These are phyloP conservation scores for Botryobasidium botryosum DNA, from an alignment of 768 basidiomycete species.

Conservation along the genomic window DNA sequence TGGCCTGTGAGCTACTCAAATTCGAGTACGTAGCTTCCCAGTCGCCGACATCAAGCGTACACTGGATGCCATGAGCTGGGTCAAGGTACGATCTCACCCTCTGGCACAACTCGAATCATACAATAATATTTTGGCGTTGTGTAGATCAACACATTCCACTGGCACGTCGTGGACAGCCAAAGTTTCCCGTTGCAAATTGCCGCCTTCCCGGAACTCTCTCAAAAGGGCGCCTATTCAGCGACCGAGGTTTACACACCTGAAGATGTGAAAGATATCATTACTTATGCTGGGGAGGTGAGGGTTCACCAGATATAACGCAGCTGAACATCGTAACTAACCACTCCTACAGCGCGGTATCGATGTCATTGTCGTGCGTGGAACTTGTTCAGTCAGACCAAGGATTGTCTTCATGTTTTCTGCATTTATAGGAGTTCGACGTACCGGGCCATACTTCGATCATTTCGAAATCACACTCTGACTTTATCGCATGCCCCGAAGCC, in stretches of 20 bases:
- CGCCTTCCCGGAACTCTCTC: slow-evolving; percentile 40
- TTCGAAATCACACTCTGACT: slow-evolving; percentile 47
- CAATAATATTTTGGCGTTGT: slow-evolving; percentile 2
- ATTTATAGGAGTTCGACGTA: slow-evolving; percentile 74
- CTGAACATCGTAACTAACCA: neutral
- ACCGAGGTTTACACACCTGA: slow-evolving; percentile 32
- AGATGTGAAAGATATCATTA: slow-evolving; percentile 42
- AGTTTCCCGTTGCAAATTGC: slow-evolving; percentile 52
- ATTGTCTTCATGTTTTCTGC: slow-evolving; percentile 13
- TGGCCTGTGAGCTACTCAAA: slow-evolving; percentile 6
- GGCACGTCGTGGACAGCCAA: slow-evolving; percentile 74
- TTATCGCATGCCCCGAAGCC: slow-evolving; percentile 40
- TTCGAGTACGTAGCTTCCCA: slow-evolving; percentile 30
- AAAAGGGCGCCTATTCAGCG: slow-evolving; percentile 41
- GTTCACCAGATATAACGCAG: neutral
- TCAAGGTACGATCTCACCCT: slow-evolving; percentile 31
- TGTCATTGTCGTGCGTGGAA: slow-evolving; percentile 34
- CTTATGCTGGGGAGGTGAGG: slow-evolving; percentile 55
- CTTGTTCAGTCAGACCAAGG: too few relatives aligned
- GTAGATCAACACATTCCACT: slow-evolving; percentile 62
- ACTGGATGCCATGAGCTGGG: slow-evolving; percentile 60
- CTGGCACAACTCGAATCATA: neutral
- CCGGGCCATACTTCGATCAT: slow-evolving; percentile 69
- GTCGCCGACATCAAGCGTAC: slow-evolving; percentile 48
- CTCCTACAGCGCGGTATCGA: slow-evolving; percentile 49